Percentiles rank a stretch among this genome's conserved stretches.
Conservation (phyloP, 768 basidiomycete genomes). For the Leccinellum albellum region DNA sequence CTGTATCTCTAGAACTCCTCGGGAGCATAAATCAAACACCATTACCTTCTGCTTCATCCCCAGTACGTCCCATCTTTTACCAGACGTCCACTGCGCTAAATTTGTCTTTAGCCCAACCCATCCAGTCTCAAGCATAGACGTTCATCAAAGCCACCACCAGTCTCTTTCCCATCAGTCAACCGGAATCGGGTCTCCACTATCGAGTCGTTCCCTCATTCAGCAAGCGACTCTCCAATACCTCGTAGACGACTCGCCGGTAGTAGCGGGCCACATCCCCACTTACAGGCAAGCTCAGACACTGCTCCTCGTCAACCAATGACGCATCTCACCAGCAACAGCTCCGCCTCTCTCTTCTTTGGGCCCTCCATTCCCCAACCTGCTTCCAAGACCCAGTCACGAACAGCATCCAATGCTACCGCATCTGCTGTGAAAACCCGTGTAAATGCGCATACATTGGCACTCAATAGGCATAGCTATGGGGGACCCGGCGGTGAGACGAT, state of each 20-base stretch:
- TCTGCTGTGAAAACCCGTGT: conserved; percentile 4
- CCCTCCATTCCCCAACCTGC: conserved; percentile 32
- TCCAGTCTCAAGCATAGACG: conserved; percentile 14
- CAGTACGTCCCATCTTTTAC: conserved; percentile 8
- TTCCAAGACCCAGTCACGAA: conserved; percentile 22
- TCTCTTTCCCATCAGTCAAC: conserved; percentile 38
- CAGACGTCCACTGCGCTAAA: conserved; percentile 1
- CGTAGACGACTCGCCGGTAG: conserved; percentile 50
- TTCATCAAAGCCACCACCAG: conserved; percentile 13
- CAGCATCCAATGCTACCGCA: conserved; percentile 16
- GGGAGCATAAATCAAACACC: conserved; percentile 45
- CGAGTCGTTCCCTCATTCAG: conserved; percentile 39
- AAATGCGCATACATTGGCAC: conserved; percentile 28
- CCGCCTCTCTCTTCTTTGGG: conserved; percentile 68
- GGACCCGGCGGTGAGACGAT: conserved; percentile 40
- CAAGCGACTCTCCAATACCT: conserved; percentile 50
- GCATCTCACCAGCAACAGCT: conserved; percentile 49
- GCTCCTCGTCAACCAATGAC: conserved; percentile 39
- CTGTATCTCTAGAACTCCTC: conserved; percentile 63
- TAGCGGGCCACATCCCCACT: conserved; percentile 28
- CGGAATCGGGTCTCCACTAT: conserved; percentile 37
- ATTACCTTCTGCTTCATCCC: conserved; percentile 37
- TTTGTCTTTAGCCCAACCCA: conserved; percentile 7
- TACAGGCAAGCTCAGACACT: conserved; percentile 21
- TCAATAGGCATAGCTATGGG: conserved; percentile 65